Percentiles rank a stretch among this genome's conserved stretches.
These are phyloP conservation scores for Phialocephala sp. DNA, from an alignment of 2,329 filamentous ascomycete species.

Conservation along the genomic window DNA sequence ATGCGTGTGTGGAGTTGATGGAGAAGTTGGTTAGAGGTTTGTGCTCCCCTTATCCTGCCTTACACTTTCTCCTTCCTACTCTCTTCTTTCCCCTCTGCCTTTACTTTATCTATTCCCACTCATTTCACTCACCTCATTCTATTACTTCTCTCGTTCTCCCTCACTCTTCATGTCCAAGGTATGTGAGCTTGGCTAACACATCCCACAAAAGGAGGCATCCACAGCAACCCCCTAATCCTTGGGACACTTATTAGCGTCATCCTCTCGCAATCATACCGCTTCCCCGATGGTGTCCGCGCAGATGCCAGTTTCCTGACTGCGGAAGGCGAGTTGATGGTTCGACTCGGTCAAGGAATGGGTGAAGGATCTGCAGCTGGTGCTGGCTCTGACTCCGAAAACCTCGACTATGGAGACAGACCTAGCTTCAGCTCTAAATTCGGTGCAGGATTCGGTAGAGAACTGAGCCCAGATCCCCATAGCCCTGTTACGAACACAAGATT, in stretches of 20 bases:
- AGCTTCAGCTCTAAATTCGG: too few relatives aligned
- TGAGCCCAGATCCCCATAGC: too few relatives aligned
- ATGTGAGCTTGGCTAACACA: too few relatives aligned
- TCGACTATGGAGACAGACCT: too few relatives aligned
- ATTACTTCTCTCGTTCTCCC: too few relatives aligned
- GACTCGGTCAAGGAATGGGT: conserved; percentile 21
- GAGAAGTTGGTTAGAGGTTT: conserved; percentile 7
- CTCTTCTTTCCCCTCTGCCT: too few relatives aligned
- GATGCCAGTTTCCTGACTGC: conserved; percentile 32
- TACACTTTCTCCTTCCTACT: neutral
- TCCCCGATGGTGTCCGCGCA: conserved; percentile 27
- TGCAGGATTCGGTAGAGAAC: too few relatives aligned
- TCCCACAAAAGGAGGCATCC: conserved; percentile 6
- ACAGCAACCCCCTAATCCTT: conserved; percentile 16
- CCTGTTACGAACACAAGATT: too few relatives aligned
- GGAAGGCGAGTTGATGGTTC: conserved; percentile 27
- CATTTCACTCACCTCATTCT: too few relatives aligned
- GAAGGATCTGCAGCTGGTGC: neutral
- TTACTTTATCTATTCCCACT: too few relatives aligned
- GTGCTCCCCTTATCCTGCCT: neutral
- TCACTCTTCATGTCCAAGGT: too few relatives aligned
- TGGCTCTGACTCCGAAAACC: too few relatives aligned
- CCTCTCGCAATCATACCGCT: conserved; percentile 11
- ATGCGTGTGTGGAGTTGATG: conserved; percentile 20
- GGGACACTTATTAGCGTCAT: conserved; percentile 18